Base-by-base conservation (phyloP, 2,329 filamentous ascomycete genomes). In the Penicillium sp. region DNA sequence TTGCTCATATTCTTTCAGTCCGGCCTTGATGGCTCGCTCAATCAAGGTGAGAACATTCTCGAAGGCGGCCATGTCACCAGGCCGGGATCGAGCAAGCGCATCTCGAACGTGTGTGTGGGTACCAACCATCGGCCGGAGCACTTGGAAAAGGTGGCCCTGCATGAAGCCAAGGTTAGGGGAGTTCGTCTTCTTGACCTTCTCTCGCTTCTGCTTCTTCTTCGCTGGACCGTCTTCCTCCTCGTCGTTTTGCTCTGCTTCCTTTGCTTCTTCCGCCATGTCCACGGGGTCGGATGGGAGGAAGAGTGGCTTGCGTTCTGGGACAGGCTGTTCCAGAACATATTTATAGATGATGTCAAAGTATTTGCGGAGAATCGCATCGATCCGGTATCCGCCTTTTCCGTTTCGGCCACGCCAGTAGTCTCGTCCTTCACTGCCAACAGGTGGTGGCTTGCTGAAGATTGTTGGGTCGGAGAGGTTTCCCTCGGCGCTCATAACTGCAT, bases 401-500 rank as follows among this genome's bases (percentile, higher is more conserved):
- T 92, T 84, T 46, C 76, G 80, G 0, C 89, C 90, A 27, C 88
- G 80, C 92, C 93, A 97, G 72, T 94, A 97, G 64, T 95, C 91
- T 52, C 88, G 80, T 0, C 84, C 85, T 69, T 90, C 85, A 40
- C 85, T 71, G 0, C 86, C 88, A 0, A 77, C 64, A 0, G 82
- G 69, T 0, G 91, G 91, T 13, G 85, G 79, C 26, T 78, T 74
- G 12, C 87, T 85, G 67, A 99, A 99, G 36, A 99, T 88, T 2
- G 85, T 86, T 0, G 94, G 94, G 67, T 99, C 91, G 66, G 91
- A 93, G 0, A 99, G 80, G 68, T 97, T 96, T 0, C 91, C 94
- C 73, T 99, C 94, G 4, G 94, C 94, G 60, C 88, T 93, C 94
- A 99, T 97, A 45, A 99, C 85, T 15, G 83, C 94, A 70, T 99